Base-by-base conservation (phyloP, 371 early-diverging fungal species). In the Lichtheimia hyalospora region DNA sequence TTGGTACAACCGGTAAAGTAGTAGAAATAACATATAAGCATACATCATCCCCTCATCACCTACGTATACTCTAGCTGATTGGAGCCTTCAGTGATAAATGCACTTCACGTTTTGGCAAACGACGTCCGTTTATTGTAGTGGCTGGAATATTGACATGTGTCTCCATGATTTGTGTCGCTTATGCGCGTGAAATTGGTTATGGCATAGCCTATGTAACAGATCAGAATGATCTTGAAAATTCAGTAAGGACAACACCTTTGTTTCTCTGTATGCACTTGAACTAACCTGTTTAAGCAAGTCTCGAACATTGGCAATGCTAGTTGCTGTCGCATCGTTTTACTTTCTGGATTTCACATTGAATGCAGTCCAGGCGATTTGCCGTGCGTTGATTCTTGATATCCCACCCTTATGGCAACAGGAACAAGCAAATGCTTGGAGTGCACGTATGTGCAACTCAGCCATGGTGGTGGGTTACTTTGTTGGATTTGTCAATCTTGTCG, bases 311-410 rank as follows among this genome's bases (percentile, higher is more conserved):
- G 67, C 67, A 53, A 84, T 87, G 39, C 57, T 71, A 0, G 73
- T 86, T 2, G 91, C 91, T 6, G 92, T 93, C 1, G 18, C 78
- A 0, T 84, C 84, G 0, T 92, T 93, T 66, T 91, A 89, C 52
- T 70, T 80, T 39, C 69, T 93, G n/a, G 93, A 93, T 61, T 92
- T 93, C 61, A 83, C 90, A 0, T 74, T 93, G 55, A 93, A 93
- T 58, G 89, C 89, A 3, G 82, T 75, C 3, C 87, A 87, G 60
- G 88, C 90, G 5, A 74, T 82, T 34, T 86, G 86, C 49, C 87
- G 94, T 15, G 87, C 91, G 1, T 64, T 93, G 25, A 88, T 92
- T 51, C 75, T 93, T 25, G 94, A 93, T 67, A 82, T 86, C 8
- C 83, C 85, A 5, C 89, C 88, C 4, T 65, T 84, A 3, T 71